A percentile compares a stretch with the other conserved stretches of the same genome.
Conservation (phyloP, 2,329 filamentous ascomycete species). For the Aspergillus ruber region DNA sequence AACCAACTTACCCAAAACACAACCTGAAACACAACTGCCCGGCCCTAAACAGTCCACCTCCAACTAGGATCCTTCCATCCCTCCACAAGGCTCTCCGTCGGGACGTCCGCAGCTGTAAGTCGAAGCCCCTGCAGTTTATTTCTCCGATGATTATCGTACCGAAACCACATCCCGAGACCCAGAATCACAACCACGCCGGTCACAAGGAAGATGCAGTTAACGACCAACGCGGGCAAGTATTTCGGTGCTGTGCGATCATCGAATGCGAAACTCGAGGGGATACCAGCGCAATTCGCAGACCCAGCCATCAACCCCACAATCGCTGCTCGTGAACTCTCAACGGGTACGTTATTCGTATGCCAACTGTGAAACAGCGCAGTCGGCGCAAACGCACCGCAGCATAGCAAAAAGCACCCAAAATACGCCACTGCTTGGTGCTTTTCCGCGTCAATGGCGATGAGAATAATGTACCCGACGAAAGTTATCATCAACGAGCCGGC, state of each 20-base stretch:
- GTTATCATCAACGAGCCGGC: conserved; percentile 8
- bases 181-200: conserved; percentile 5
- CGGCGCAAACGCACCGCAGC: conserved; percentile 6
- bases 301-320: conserved; percentile 8
- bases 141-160: conserved; percentile 5
- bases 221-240: conserved; percentile 7
- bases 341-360: conserved; percentile 7
- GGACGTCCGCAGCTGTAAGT: conserved; percentile 5
- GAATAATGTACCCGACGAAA: conserved; percentile 10
- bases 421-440: conserved; percentile 6
- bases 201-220: conserved; percentile 6
- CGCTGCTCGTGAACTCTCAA: conserved; percentile 6
- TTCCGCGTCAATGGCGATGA: conserved; percentile 6
- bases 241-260: conserved; percentile 5
- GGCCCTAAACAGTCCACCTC: conserved; percentile 6
- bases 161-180: conserved; percentile 6
- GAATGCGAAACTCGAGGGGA: conserved; percentile 9
- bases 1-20: background rate
- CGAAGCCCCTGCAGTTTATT: conserved; percentile 4
- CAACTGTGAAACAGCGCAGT: conserved; percentile 9
- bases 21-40: conserved; percentile 3
- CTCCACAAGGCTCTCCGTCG: conserved; percentile 4
- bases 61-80: conserved; percentile 9
- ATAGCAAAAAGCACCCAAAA: conserved; percentile 9
- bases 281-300: conserved; percentile 9